A percentile compares a stretch with the other conserved stretches of the same genome.
Evolutionary conservation across 1,284 basidiomycete genomes (phyloP).

Genomic region (Mycosarcoma mackinlayi): DNA sequence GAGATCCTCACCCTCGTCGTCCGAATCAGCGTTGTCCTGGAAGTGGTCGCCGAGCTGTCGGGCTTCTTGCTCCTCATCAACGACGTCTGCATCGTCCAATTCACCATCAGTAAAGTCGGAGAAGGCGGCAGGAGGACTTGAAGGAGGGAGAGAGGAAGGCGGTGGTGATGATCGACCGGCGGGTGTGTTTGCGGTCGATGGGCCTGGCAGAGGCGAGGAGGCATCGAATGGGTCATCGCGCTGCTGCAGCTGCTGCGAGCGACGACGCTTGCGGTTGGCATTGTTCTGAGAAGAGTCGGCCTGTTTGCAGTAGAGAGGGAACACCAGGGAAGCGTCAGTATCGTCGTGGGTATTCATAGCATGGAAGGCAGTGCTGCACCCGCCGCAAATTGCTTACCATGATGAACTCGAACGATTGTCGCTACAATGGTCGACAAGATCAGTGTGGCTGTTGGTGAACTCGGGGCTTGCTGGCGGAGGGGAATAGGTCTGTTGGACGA

Average conservation of each 20-base stretch:
- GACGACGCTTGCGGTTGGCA: constrained; percentile 52
- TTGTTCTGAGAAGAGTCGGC: constrained; percentile 35
- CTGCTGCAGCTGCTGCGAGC: constrained; percentile 44
- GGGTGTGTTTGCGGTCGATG: constrained; percentile 46
- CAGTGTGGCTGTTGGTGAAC: too few species aligned
- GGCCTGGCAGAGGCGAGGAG: constrained; percentile 41
- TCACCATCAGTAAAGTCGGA: constrained; percentile 64
- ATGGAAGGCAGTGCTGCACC: too few species aligned
- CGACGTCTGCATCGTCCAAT: constrained; percentile 44
- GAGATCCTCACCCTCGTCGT: constrained; percentile 86
- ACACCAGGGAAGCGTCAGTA: not conserved
- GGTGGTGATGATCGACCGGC: constrained; percentile 55
- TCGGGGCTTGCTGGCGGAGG: too few species aligned
- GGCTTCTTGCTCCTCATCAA: constrained; percentile 64
- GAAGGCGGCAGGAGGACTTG: constrained; percentile 61
- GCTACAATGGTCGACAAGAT: not conserved
- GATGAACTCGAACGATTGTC: constrained; percentile 3
- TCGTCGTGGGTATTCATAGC: not conserved
- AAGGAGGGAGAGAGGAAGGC: constrained; percentile 63
- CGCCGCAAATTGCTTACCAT: constrained; percentile 7
- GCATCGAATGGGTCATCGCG: constrained; percentile 49
- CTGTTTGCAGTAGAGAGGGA: not conserved
- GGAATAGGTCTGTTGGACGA: too few species aligned
- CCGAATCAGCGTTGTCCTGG: constrained; percentile 76
- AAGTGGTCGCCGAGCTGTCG: constrained; percentile 69